These are phyloP conservation scores for Phytophthora chlamydospora DNA, from an alignment of 352 stramenopile species.

Conservation along the genomic window DNA sequence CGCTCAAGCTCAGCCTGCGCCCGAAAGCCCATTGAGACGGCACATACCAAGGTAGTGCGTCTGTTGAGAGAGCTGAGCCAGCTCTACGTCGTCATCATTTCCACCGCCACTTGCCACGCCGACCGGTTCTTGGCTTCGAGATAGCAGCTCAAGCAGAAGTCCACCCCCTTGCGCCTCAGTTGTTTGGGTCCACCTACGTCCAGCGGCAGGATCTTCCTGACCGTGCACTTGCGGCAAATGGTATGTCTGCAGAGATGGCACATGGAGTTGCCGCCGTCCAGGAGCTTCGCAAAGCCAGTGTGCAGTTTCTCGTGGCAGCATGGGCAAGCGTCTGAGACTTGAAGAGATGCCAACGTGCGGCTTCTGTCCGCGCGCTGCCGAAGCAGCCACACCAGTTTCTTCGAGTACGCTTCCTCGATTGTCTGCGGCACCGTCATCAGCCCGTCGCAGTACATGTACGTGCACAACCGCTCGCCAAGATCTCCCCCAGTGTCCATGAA, in stretches of 20 bases:
- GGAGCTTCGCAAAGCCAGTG: conserved; percentile 29
- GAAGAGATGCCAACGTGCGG: conserved; percentile 5
- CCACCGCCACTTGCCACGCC: conserved; percentile 48
- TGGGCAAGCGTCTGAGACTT: conserved; percentile 25
- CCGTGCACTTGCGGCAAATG: conserved; percentile 50
- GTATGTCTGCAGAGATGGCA: conserved; percentile 39
- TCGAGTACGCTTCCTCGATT: conserved; percentile 54
- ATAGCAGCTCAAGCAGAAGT: conserved; percentile 62
- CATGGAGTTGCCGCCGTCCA: conserved; percentile 24
- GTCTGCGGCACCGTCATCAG: conserved; percentile 41
- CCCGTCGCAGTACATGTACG: conserved; percentile 42
- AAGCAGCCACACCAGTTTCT: conserved; percentile 56
- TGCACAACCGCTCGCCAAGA: conserved; percentile 26
- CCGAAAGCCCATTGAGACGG: too few species aligned
- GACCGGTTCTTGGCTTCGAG: conserved; percentile 46
- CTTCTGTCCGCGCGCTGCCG: conserved; percentile 8
- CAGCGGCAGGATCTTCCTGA: conserved; percentile 44
- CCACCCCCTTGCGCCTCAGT: conserved; percentile 32
- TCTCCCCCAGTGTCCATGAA: conserved; percentile 38
- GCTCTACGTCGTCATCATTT: too few species aligned
- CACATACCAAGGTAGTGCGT: too few species aligned
- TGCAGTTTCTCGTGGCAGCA: conserved; percentile 36
- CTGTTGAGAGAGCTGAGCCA: too few species aligned
- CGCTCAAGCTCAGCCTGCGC: too few species aligned
- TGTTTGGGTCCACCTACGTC: conserved; percentile 14